Evolutionary conservation across 1,284 basidiomycete species (phyloP).

Genomic region (Leccinum subspadiceum): DNA sequence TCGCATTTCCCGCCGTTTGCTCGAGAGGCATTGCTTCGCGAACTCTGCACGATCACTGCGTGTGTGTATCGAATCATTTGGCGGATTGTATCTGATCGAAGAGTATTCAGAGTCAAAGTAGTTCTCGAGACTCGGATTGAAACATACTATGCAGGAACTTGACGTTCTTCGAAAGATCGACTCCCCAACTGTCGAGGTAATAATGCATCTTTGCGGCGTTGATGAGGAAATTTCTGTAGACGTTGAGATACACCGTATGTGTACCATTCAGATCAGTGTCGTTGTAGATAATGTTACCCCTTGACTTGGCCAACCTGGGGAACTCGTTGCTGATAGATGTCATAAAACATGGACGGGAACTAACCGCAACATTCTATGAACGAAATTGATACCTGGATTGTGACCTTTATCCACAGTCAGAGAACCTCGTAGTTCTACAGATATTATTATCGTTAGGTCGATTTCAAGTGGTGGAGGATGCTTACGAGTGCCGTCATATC

Average conservation of each 20-base stretch:
- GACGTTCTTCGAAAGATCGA: constrained; percentile 41
- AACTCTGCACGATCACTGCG: constrained; percentile 49
- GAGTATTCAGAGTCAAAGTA: neutral
- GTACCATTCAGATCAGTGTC: constrained; percentile 73
- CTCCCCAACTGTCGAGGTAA: constrained; percentile 70
- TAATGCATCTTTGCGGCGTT: constrained; percentile 87
- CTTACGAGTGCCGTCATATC: constrained; percentile 61
- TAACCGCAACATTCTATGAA: constrained; percentile 69
- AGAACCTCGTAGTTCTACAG: constrained; percentile 56
- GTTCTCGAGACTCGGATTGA: constrained; percentile 6
- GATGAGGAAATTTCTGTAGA: constrained; percentile 86
- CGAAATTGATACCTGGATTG: constrained; percentile 55
- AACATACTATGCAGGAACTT: constrained; percentile 55
- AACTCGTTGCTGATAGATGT: constrained; percentile 6
- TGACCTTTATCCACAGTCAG: constrained; percentile 65
- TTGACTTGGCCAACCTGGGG: constrained; percentile 61
- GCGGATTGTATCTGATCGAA: constrained; percentile 50
- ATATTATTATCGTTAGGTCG: neutral
- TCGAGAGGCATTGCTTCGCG: constrained; percentile 43
- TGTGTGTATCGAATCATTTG: constrained; percentile 59
- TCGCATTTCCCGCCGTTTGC: constrained; percentile 38
- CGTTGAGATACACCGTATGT: constrained; percentile 69
- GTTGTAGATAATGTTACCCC: constrained; percentile 72
- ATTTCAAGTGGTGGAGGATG: constrained; percentile 1
- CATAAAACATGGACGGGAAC: constrained; percentile 22